phyloP scores from a whole-genome alignment of 1,139 yeast genomes.

The Protomyces pachydermus region DNA sequence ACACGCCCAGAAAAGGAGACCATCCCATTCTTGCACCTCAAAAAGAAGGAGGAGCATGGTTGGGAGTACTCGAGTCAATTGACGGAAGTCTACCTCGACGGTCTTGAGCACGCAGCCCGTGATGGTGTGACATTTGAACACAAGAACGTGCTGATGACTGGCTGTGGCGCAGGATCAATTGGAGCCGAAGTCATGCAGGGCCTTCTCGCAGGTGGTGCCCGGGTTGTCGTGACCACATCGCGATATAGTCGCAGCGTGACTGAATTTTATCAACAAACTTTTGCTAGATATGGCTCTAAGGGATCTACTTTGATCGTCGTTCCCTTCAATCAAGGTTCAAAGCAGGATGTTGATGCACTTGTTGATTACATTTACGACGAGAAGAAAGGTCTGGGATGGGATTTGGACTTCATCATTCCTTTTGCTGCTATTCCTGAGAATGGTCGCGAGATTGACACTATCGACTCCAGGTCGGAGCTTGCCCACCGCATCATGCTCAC shows the following conservation, averaged over 20 bases:
- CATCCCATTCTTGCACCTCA: constrained; percentile 89
- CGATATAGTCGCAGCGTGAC: constrained; percentile 92
- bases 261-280: constrained; percentile 89
- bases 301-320: constrained; percentile 92
- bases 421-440: constrained; percentile 99
- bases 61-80: constrained; percentile 82
- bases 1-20: constrained; percentile 52
- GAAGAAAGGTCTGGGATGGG: constrained; percentile 96
- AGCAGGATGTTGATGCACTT: constrained; percentile 83
- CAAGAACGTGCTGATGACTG: constrained; percentile 86
- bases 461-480: constrained; percentile 91
- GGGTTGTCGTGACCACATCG: constrained; percentile 91
- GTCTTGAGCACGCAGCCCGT: constrained; percentile 86
- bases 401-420: constrained; percentile 90
- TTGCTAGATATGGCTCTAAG: constrained; percentile 84
- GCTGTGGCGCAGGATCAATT: constrained; percentile 98
- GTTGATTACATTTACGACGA: constrained; percentile 79
- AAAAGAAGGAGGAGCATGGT: constrained; percentile 63
- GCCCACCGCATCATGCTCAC: constrained; percentile 99
- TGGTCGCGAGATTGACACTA: constrained; percentile 88
- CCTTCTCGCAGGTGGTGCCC: constrained; percentile 94
- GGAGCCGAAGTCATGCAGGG: constrained; percentile 98
- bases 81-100: constrained; percentile 76
- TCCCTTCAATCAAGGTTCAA: constrained; percentile 89
- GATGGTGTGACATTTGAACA: constrained; percentile 84